Evolutionary conservation across 108 stramenopile species (phyloP).

Genomic region (Skeletonema potamos): DNA sequence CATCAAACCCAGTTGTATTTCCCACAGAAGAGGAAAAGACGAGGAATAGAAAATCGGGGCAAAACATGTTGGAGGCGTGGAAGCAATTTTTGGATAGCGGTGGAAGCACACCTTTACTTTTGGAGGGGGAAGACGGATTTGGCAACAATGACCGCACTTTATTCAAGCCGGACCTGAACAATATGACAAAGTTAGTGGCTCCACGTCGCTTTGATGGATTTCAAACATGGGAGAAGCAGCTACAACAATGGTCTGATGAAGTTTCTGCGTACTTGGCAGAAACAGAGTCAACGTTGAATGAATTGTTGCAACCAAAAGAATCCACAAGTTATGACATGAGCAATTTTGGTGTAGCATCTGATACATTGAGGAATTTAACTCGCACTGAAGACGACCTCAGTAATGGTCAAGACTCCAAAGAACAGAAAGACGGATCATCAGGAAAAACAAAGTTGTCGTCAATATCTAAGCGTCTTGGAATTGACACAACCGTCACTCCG

Average conservation of each 20-base stretch:
- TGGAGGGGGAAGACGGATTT: background rate
- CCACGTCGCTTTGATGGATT: slow-evolving; percentile 72
- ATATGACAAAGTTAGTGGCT: background rate
- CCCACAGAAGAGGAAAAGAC: slow-evolving; percentile 14
- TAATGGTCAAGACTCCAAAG: background rate
- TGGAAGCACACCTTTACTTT: background rate
- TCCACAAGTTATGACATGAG: slow-evolving; percentile 25
- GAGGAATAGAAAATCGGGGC: slow-evolving; percentile 1
- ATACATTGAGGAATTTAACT: slow-evolving; percentile 18
- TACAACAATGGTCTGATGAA: slow-evolving; percentile 82
- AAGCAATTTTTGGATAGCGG: slow-evolving; percentile 51
- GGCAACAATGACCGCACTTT: background rate
- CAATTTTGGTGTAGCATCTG: slow-evolving; percentile 26
- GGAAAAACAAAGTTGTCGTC: background rate
- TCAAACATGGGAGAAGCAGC: slow-evolving; percentile 68
- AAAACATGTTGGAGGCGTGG: slow-evolving; percentile 42
- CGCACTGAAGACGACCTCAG: background rate
- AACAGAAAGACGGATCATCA: background rate
- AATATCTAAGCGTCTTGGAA: slow-evolving; percentile 11
- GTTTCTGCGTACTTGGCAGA: slow-evolving; percentile 62
- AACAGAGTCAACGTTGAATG: slow-evolving; percentile 22
- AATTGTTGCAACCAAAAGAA: background rate
- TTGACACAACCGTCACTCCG: slow-evolving; percentile 9
- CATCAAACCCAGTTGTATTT: slow-evolving; percentile 30
- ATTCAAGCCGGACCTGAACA: background rate